Percentiles rank a stretch among this genome's conserved stretches.
These are phyloP conservation scores for Tetraselmis striata DNA, from an alignment of 139 green algal species.

Conservation along the genomic window DNA sequence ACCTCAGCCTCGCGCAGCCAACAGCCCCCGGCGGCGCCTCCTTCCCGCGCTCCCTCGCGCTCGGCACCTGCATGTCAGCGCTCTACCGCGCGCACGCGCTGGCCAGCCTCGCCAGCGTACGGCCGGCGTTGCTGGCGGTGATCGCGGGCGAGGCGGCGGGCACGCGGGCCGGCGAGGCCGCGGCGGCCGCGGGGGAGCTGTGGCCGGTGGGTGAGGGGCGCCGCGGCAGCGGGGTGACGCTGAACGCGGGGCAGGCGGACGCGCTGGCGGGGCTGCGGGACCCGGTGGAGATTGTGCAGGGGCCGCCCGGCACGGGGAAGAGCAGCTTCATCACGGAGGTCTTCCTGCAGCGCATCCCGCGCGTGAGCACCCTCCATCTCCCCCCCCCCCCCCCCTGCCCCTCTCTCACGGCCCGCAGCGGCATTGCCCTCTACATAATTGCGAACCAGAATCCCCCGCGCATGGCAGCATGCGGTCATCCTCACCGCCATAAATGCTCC, in stretches of 20 bases:
- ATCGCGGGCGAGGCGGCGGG: not conserved
- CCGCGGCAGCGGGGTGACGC: not conserved
- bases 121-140: not conserved
- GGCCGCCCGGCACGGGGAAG: constrained; percentile 12
- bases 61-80: not conserved
- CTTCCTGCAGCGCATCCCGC: not conserved
- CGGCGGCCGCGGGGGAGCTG: not conserved
- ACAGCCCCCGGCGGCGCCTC: not conserved
- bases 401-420: no score
- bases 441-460: no score
- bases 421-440: no score
- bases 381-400: no score
- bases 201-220: not conserved
- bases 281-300: constrained; percentile 4
- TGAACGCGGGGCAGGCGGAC: not conserved
- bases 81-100: not conserved
- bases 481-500: no score
- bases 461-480: no score
- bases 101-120: not conserved
- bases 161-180: not conserved
- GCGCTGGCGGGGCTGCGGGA: not conserved
- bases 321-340: constrained; percentile 14
- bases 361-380: not conserved
- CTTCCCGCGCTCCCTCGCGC: not conserved
- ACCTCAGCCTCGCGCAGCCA: not conserved